Evolutionary conservation across 2,329 filamentous ascomycete species (phyloP), one percentile per base, ranked within the genome.

Genomic region (Phoma sp.): DNA sequence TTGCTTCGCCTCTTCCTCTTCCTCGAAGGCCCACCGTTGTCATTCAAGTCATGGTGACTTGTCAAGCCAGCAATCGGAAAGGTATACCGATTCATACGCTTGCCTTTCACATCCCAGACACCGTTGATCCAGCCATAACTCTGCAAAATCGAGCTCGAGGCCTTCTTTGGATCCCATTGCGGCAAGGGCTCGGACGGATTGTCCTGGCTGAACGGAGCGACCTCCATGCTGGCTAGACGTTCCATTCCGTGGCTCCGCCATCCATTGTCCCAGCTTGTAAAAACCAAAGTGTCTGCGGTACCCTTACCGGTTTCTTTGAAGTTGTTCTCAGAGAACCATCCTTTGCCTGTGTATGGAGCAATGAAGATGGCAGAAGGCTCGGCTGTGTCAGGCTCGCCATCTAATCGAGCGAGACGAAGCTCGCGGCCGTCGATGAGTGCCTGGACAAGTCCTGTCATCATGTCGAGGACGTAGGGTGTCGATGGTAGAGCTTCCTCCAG

Each of bases 61-160:
- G 41, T 46, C 27, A 52, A 8, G 6, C 49, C 49, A 1, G 49
- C 4, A 11, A 55, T 30, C 23, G 52, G 55, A 18, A 61, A 59
- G 7, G 45, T 29, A 32, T 44, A 57, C 8, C 13, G 49, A 18
- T 24, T 22, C 52, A 57, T 58, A 32, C 29, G n/a, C 41, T 52
- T 38, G 7, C 48, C 44, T 35, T 27, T 8, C 7, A 29, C 35
- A 37, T 51, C 24, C 54, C 60, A 64, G 7, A 64, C 51, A 4
- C 61, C 59, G 35, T 64, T 62, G 23, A 62, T 46, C 59, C 61
- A 64, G 4, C 51, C 52, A 48, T 37, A 38, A n/a, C 36, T 60
- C 14, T 18, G 42, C 45, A 62, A 22, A 1, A 25, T 33, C 1
- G 37, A 2, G 3, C 33, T 35, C 11, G 33, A 22, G 36, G 14